Percentiles rank a stretch among this genome's conserved stretches.
phyloP scores from a whole-genome alignment of 2,329 filamentous ascomycete genomes.

The Clarireedia paspali region DNA sequence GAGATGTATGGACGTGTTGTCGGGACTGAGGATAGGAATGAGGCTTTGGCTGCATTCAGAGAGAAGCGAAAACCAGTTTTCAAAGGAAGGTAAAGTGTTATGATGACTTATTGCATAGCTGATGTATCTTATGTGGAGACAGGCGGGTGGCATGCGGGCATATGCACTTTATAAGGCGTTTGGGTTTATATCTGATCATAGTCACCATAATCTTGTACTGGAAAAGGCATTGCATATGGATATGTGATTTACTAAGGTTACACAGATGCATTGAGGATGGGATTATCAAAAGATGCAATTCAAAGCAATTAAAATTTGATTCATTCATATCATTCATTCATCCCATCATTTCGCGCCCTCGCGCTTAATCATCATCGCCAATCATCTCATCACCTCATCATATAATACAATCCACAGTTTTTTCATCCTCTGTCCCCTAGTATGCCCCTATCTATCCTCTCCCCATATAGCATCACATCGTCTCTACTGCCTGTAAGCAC shows the following conservation, averaged over 20 bases:
- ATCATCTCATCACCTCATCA: no score
- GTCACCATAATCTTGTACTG: background rate
- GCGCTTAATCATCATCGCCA: no score
- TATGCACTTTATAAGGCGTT: background rate
- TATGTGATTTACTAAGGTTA: no score
- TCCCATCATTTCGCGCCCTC: no score
- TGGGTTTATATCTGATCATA: background rate
- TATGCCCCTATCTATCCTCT: background rate
- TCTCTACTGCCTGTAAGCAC: background rate
- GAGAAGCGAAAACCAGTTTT: constrained; percentile 68
- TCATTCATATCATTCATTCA: no score
- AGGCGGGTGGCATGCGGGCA: background rate
- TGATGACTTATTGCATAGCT: background rate
- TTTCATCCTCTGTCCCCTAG: background rate
- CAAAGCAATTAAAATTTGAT: no score
- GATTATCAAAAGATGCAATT: no score
- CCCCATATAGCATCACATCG: background rate
- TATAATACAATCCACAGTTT: no score
- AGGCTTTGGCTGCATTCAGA: constrained; percentile 79
- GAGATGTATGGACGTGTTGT: constrained; percentile 79
- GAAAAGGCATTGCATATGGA: no score
- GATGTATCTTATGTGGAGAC: no score
- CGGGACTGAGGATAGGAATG: constrained; percentile 75
- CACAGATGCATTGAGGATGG: no score
- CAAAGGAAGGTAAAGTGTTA: constrained; percentile 36